These are phyloP conservation scores for Gentiana straminea DNA, from an alignment of 257 asterid species.

Conservation along the genomic window DNA sequence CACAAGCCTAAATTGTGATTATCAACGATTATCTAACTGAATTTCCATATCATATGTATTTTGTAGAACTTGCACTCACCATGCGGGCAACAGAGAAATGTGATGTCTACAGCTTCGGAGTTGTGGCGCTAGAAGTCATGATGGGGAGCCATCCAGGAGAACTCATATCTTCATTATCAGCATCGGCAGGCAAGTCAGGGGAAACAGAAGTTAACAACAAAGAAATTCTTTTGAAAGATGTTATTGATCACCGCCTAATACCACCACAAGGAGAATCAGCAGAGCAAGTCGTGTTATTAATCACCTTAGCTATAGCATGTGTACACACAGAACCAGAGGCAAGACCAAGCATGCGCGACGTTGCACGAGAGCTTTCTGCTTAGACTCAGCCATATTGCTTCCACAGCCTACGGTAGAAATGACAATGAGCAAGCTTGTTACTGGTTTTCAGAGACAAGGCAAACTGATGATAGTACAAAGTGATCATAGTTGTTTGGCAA, in stretches of 20 bases:
- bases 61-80: constrained; percentile 71
- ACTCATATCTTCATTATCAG: constrained; percentile 38
- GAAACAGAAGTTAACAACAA: constrained; percentile 13
- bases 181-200: constrained; percentile 20
- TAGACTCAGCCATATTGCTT: constrained; percentile 32
- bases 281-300: constrained; percentile 53
- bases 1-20: too few relatives aligned
- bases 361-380: constrained; percentile 73
- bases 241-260: constrained; percentile 57
- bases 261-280: constrained; percentile 52
- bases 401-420: constrained; percentile 37
- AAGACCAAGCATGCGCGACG: constrained; percentile 70
- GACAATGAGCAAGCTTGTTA: constrained; percentile 27
- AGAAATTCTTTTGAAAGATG: constrained; percentile 40
- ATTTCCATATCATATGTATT: not conserved
- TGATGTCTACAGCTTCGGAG: constrained; percentile 94
- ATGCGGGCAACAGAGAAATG: constrained; percentile 79
- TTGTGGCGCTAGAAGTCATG: constrained; percentile 70
- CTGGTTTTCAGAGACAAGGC: constrained; percentile 23
- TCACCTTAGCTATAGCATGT: constrained; percentile 65
- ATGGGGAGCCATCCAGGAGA: constrained; percentile 96
- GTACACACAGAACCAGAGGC: constrained; percentile 41
- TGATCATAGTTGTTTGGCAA: too few relatives aligned
- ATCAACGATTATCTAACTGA: too few relatives aligned
- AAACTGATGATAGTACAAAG: too few relatives aligned